These are phyloP conservation scores for Orbilia quercus DNA, from an alignment of 2,329 filamentous ascomycete genomes.

Conservation along the genomic window DNA sequence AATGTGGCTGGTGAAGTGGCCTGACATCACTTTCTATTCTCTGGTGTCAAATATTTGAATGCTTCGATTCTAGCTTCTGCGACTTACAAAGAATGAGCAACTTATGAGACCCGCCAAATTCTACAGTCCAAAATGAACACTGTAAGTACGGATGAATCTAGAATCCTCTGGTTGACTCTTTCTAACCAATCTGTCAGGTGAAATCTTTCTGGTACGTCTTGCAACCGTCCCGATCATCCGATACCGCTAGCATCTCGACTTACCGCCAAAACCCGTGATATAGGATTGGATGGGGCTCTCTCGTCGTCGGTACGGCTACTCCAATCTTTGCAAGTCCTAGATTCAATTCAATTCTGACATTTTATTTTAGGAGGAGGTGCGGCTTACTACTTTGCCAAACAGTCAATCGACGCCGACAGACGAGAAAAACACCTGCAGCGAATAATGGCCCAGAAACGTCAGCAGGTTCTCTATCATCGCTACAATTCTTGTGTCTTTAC, in stretches of 20 bases:
- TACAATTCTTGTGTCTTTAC: constrained; percentile 59
- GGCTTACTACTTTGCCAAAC: constrained; percentile 96
- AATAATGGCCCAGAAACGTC: constrained; percentile 71
- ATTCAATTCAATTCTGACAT: not conserved
- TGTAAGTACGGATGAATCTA: constrained; percentile 63
- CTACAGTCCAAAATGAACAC: constrained; percentile 68
- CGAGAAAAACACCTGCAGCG: constrained; percentile 75
- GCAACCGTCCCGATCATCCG: not conserved
- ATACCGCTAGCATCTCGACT: not conserved
- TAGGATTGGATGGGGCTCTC: constrained; percentile 90
- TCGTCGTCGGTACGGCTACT: constrained; percentile 77
- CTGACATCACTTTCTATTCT: constrained; percentile 42
- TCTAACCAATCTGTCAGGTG: constrained; percentile 64
- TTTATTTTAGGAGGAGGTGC: constrained; percentile 77
- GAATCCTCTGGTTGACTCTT: constrained; percentile 3
- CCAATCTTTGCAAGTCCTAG: not conserved
- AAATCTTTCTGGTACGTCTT: constrained; percentile 73
- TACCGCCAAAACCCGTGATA: not conserved
- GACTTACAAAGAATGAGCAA: constrained; percentile 22
- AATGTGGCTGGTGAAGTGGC: constrained; percentile 49
- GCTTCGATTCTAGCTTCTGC: constrained; percentile 15
- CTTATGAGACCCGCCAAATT: constrained; percentile 11
- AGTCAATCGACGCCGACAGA: constrained; percentile 90
- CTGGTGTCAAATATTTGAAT: constrained; percentile 7
- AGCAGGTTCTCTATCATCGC: not conserved